phyloP scores from a whole-genome alignment of 306 rosid genomes.

The Pachyrhizus erosus region DNA sequence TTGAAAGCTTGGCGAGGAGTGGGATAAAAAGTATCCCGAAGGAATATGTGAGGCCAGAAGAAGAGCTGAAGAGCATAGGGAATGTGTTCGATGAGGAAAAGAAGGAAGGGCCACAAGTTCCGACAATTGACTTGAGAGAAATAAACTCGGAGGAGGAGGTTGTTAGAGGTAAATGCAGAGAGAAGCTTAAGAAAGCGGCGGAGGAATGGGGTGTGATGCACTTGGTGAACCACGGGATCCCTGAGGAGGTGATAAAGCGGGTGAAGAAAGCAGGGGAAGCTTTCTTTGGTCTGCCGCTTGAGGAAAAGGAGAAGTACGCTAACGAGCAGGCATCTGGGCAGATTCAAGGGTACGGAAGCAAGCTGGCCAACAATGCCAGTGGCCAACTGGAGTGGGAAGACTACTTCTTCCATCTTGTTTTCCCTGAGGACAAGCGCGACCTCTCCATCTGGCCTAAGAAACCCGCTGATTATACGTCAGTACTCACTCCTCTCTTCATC shows the following conservation, averaged over 20 bases:
- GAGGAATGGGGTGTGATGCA: constrained; percentile 90
- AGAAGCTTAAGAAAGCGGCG: constrained; percentile 70
- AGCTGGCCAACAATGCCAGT: constrained; percentile 74
- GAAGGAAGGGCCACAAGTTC: constrained; percentile 71
- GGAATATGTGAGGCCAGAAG: constrained; percentile 80
- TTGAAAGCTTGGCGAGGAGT: constrained; percentile 71
- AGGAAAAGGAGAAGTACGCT: constrained; percentile 80
- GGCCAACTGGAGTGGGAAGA: constrained; percentile 93
- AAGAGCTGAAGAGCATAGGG: constrained; percentile 66
- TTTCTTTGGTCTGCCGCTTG: constrained; percentile 63
- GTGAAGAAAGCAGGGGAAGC: constrained; percentile 62
- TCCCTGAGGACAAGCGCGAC: constrained; percentile 72
- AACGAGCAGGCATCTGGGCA: constrained; percentile 65
- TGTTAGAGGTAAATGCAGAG: constrained; percentile 57
- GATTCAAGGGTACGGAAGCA: constrained; percentile 94
- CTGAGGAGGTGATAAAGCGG: constrained; percentile 52
- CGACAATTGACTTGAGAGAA: constrained; percentile 70
- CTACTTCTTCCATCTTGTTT: constrained; percentile 76
- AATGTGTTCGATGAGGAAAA: constrained; percentile 73
- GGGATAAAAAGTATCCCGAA: constrained; percentile 67
- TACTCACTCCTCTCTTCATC: not conserved
- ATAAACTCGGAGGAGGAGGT: constrained; percentile 55
- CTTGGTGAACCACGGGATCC: constrained; percentile 78
- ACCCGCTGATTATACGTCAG: constrained; percentile 69
- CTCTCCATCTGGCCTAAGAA: constrained; percentile 75